Conservation (phyloP, 1,284 basidiomycete genomes). For the Papiliotrema flavescens region DNA sequence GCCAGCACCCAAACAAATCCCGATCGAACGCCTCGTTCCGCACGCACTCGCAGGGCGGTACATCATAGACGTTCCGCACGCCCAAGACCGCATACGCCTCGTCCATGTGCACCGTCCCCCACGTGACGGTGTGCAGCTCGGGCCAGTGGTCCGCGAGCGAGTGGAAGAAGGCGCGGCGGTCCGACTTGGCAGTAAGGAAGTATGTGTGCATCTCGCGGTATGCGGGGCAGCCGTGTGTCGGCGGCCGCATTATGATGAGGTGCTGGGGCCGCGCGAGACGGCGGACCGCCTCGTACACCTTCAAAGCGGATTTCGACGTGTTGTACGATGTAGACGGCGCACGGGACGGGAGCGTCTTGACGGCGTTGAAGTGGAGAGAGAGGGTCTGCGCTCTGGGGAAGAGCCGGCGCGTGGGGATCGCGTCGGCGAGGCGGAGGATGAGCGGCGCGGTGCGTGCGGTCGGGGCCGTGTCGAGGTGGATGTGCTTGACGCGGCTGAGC, state of each 20-base stretch:
- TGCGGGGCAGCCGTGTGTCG: not conserved
- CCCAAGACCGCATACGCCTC: not conserved
- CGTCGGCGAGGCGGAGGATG: not conserved
- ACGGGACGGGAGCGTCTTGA: not conserved
- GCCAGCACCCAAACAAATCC: not conserved
- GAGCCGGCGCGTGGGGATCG: not conserved
- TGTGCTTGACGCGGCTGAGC: not conserved
- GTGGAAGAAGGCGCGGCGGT: not conserved
- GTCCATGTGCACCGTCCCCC: not conserved
- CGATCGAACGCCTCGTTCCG: not conserved
- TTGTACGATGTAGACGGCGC: not conserved
- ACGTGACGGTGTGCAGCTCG: not conserved
- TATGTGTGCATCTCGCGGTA: constrained; percentile 1
- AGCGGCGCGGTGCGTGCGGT: not conserved
- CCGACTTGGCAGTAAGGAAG: not conserved
- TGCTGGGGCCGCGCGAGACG: not conserved
- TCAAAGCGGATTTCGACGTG: not conserved
- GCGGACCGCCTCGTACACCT: not conserved
- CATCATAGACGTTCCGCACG: not conserved
- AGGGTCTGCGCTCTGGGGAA: not conserved
- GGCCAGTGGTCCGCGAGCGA: not conserved
- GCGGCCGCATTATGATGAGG: not conserved
- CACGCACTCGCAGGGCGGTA: not conserved
- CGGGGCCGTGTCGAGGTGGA: not conserved
- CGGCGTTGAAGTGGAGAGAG: not conserved